Percentiles rank a stretch among this genome's conserved stretches.
phyloP scores from a whole-genome alignment of 2,329 filamentous ascomycete species.

The Berkeleyomyces rouxiae region DNA sequence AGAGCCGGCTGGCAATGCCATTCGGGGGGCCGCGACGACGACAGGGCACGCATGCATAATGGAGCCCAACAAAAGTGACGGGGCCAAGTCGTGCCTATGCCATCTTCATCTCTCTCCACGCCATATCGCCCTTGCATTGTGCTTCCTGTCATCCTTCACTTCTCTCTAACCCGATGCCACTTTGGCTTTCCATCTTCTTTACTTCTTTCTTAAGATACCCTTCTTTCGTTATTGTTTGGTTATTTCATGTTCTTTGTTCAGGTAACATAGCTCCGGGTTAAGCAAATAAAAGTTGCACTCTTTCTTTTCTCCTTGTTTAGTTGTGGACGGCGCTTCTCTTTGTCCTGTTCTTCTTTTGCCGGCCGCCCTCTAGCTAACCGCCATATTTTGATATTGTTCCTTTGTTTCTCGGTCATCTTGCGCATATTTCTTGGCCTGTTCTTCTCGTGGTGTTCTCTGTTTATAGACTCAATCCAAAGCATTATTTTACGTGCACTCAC shows the following conservation, averaged over 20 bases:
- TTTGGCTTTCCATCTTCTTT: background rate
- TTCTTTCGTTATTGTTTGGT: constrained; percentile 15
- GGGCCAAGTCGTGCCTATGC: background rate
- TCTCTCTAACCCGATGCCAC: background rate
- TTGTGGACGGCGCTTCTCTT: constrained; percentile 4
- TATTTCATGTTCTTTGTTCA: constrained; percentile 10
- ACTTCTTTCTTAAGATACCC: constrained; percentile 5
- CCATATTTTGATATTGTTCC: background rate
- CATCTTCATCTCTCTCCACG: background rate
- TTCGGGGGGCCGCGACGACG: constrained; percentile 14
- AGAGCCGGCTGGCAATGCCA: background rate
- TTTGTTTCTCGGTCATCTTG: too few relatives aligned
- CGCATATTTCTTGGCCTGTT: constrained; percentile 11
- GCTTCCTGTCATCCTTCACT: too few relatives aligned
- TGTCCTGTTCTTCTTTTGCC: background rate
- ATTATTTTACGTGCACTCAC: background rate
- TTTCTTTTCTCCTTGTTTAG: constrained; percentile 11
- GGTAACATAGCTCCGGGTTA: background rate
- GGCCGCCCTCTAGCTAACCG: too few relatives aligned
- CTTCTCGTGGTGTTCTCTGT: constrained; percentile 12
- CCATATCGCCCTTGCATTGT: background rate
- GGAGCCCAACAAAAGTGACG: background rate
- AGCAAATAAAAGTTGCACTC: too few relatives aligned
- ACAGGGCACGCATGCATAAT: constrained; percentile 16
- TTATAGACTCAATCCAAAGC: background rate